These are phyloP conservation scores for Aspergillus chevalieri DNA, from an alignment of 2,329 filamentous ascomycete genomes.

Conservation along the genomic window DNA sequence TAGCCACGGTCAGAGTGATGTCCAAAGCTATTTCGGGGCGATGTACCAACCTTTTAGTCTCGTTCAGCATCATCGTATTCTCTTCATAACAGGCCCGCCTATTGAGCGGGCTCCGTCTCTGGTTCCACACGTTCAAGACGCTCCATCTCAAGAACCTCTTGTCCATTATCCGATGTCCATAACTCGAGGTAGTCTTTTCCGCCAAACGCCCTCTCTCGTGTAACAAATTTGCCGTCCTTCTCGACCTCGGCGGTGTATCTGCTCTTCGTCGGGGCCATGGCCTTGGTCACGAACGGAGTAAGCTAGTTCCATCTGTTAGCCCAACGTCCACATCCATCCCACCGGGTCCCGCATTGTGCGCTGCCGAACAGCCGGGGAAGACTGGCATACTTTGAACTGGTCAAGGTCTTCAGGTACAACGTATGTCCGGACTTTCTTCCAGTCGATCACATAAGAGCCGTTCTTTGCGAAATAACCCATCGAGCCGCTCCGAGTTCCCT, in stretches of 20 bases:
- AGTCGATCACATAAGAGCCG: constrained; percentile 68
- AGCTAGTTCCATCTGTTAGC: constrained; percentile 26
- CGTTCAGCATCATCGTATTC: not conserved
- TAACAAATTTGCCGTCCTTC: constrained; percentile 19
- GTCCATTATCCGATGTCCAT: constrained; percentile 31
- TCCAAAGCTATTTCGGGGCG: not conserved
- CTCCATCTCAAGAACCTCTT: constrained; percentile 26
- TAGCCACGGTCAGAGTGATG: not conserved
- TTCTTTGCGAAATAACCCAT: constrained; percentile 71
- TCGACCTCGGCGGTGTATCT: constrained; percentile 28
- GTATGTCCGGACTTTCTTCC: constrained; percentile 82
- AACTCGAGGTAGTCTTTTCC: constrained; percentile 34
- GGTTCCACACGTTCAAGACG: constrained; percentile 10
- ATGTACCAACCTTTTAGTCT: not conserved
- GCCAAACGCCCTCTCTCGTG: constrained; percentile 25
- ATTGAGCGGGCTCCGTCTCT: constrained; percentile 8
- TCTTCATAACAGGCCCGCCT: constrained; percentile 1
- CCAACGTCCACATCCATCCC: not conserved
- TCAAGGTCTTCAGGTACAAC: constrained; percentile 65
- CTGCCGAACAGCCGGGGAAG: not conserved
- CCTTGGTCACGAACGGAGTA: constrained; percentile 42
- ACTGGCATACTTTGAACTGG: constrained; percentile 60
- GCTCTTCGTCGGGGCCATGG: constrained; percentile 32
- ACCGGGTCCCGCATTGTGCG: not conserved
- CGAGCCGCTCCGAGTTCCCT: constrained; percentile 82